Conservation (phyloP, 192 early-diverging fungal species). For the Fimicolochytrium jonesii region DNA sequence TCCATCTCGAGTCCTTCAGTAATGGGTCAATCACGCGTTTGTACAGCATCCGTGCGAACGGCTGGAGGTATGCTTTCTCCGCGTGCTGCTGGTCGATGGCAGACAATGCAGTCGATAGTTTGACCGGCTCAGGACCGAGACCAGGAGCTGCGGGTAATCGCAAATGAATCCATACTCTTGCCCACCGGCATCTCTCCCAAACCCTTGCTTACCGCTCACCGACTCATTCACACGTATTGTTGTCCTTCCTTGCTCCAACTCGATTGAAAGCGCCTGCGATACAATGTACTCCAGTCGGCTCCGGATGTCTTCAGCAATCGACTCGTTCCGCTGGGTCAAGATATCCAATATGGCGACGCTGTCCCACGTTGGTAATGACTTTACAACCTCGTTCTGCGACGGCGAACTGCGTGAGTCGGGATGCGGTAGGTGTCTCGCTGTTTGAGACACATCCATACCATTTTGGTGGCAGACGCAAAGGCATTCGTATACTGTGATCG, state of each 20-base stretch:
- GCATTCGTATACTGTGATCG: too few relatives aligned
- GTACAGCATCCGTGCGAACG: slow-evolving; percentile 10
- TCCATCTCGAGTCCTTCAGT: slow-evolving; percentile 10
- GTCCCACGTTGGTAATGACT: not conserved
- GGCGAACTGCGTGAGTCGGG: too few relatives aligned
- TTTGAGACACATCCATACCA: too few relatives aligned
- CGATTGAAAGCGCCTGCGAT: slow-evolving; percentile 13
- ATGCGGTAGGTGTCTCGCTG: too few relatives aligned
- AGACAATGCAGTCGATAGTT: not conserved
- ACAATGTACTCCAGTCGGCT: slow-evolving; percentile 26
- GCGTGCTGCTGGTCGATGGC: not conserved
- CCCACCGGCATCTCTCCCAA: too few relatives aligned
- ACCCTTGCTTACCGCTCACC: slow-evolving; percentile 7
- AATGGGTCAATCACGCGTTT: slow-evolving; percentile 13
- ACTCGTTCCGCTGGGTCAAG: not conserved
- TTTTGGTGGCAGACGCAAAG: not conserved
- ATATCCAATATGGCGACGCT: not conserved
- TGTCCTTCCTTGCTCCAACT: not conserved
- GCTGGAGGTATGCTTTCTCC: not conserved
- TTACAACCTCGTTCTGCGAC: too few relatives aligned
- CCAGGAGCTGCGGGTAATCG: slow-evolving; percentile 20
- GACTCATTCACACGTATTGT: not conserved
- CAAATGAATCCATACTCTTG: too few relatives aligned
- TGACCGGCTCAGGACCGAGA: slow-evolving; percentile 9
- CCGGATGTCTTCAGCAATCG: not conserved